Evolutionary conservation across 2,329 filamentous ascomycete species (phyloP).

Genomic region (Leptographium procerum): DNA sequence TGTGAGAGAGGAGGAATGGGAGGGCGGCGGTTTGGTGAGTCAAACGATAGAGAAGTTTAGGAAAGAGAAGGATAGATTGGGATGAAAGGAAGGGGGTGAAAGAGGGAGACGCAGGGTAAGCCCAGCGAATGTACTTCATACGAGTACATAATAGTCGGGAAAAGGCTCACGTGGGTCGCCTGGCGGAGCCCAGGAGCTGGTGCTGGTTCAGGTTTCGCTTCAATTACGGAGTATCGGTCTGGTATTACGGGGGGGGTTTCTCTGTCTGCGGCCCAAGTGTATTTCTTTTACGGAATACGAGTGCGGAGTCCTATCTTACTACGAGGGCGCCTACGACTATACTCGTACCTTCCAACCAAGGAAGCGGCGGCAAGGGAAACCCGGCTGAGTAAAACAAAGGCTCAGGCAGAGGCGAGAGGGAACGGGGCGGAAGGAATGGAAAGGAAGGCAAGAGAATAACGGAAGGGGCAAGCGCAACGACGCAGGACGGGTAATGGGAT

Average conservation of each 20-base stretch:
- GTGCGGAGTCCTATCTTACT: too few species aligned
- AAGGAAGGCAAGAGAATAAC: not conserved
- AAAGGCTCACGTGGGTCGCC: constrained; percentile 3
- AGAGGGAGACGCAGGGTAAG: not conserved
- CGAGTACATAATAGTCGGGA: not conserved
- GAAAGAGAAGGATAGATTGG: not conserved
- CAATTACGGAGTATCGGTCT: not conserved
- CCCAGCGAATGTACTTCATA: not conserved
- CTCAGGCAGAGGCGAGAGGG: not conserved
- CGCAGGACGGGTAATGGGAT: not conserved
- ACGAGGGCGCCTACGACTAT: not conserved
- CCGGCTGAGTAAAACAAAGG: not conserved
- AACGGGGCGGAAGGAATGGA: not conserved
- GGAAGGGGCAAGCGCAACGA: not conserved
- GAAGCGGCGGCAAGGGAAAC: not conserved
- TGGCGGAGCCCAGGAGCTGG: not conserved
- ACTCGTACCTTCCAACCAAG: not conserved
- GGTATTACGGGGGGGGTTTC: not conserved
- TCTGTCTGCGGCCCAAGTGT: not conserved
- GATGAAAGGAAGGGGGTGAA: not conserved
- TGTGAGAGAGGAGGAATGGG: too few species aligned
- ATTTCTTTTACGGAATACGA: not conserved
- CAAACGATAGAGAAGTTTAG: too few species aligned
- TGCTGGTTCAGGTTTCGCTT: constrained; percentile 3
- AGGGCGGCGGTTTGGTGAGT: not conserved